phyloP scores from a whole-genome alignment of 2,329 filamentous ascomycete species.

The Chaetothyriales sp. region DNA sequence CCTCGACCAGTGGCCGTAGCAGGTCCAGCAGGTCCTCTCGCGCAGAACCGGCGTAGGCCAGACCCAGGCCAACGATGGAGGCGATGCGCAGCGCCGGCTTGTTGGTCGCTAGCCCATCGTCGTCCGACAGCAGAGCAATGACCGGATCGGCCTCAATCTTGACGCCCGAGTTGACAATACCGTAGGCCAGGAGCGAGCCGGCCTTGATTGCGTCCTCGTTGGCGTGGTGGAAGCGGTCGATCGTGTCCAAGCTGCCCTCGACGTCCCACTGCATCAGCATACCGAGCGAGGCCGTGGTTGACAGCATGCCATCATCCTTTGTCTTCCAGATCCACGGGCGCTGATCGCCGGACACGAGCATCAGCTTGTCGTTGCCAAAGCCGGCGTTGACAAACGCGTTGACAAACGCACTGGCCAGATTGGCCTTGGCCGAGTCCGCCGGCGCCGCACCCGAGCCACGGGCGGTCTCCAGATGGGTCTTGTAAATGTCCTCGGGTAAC shows the following conservation, averaged over 20 bases:
- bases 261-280: constrained; percentile 89
- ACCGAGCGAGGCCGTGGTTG: constrained; percentile 83
- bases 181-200: constrained; percentile 80
- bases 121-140: constrained; percentile 67
- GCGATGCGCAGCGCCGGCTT: constrained; percentile 64
- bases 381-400: constrained; percentile 96
- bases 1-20: constrained; percentile 72
- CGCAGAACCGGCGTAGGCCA: constrained; percentile 88
- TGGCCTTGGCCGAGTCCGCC: constrained; percentile 86
- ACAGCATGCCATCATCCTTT: constrained; percentile 95
- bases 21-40: constrained; percentile 75
- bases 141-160: constrained; percentile 80
- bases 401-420: constrained; percentile 87
- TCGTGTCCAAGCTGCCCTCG: constrained; percentile 78
- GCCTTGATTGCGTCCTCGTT: constrained; percentile 74
- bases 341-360: constrained; percentile 80
- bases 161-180: constrained; percentile 90
- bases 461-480: constrained; percentile 92
- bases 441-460: constrained; percentile 76
- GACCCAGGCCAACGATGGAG: constrained; percentile 87
- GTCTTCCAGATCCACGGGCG: constrained; percentile 98
- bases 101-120: constrained; percentile 63
- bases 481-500: constrained; percentile 97
- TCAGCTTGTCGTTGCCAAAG: constrained; percentile 92
- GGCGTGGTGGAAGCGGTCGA: constrained; percentile 85